Conservation (phyloP, 2,329 filamentous ascomycete species). For the Alternaria atra region DNA sequence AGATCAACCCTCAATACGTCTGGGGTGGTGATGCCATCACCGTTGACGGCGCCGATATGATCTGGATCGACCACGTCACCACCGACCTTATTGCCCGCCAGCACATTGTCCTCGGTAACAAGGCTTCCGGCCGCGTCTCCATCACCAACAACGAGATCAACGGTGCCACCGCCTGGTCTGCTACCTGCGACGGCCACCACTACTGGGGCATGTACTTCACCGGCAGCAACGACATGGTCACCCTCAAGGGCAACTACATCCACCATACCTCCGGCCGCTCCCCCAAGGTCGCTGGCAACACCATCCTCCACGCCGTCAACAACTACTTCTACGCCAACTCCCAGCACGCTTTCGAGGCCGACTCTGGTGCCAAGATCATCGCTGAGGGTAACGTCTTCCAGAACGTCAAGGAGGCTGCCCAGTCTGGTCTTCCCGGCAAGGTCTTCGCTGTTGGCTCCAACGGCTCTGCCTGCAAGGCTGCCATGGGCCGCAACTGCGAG, state of each 20-base stretch:
- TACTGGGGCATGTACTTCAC: constrained; percentile 68
- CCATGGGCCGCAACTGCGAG: constrained; percentile 62
- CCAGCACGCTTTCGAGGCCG: constrained; percentile 66
- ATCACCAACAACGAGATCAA: constrained; percentile 70
- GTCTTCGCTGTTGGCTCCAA: constrained; percentile 52
- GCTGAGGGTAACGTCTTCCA: constrained; percentile 68
- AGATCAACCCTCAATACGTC: constrained; percentile 49
- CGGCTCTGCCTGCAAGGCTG: constrained; percentile 54
- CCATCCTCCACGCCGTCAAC: constrained; percentile 69
- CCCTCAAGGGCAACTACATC: constrained; percentile 69
- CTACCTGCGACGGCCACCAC: constrained; percentile 66
- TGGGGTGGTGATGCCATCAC: constrained; percentile 50
- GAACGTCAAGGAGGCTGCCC: constrained; percentile 56
- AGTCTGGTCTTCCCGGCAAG: constrained; percentile 54
- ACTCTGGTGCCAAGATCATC: constrained; percentile 54
- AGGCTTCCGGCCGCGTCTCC: constrained; percentile 64
- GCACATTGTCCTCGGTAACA: constrained; percentile 67
- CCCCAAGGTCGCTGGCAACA: constrained; percentile 65
- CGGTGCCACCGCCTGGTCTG: constrained; percentile 63
- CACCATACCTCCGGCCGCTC: constrained; percentile 66
- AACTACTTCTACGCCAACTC: constrained; percentile 67
- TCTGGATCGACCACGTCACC: constrained; percentile 49
- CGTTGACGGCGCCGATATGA: constrained; percentile 35
- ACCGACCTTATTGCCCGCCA: constrained; percentile 68
- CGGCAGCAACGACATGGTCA: constrained; percentile 65